Conservation (phyloP, 805 yeast species). For the Candida adriatica region DNA sequence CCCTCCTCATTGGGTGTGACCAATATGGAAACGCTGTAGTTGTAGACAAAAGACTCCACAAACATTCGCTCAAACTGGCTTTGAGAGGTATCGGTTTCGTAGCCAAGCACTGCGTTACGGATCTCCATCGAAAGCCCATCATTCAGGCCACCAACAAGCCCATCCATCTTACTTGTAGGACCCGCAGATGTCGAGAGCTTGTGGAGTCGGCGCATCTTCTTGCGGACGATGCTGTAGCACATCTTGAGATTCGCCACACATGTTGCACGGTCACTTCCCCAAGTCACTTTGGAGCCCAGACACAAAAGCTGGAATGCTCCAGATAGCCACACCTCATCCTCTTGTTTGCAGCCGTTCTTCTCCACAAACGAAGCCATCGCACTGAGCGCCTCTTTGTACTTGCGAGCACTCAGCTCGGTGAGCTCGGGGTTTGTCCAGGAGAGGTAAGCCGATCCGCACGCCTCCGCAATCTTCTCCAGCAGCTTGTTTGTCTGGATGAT, state of each 20-base stretch:
- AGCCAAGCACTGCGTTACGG: constrained; percentile 2
- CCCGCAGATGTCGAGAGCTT: background rate
- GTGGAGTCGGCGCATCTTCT: constrained; percentile 13
- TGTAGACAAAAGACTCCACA: constrained; percentile 38
- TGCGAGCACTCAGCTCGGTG: constrained; percentile 17
- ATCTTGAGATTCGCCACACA: constrained; percentile 25
- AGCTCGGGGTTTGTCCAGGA: constrained; percentile 27
- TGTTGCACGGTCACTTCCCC: constrained; percentile 11
- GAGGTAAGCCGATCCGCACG: constrained; percentile 36
- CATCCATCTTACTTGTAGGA: background rate
- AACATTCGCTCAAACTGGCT: constrained; percentile 28
- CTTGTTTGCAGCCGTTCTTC: background rate
- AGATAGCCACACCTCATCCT: constrained; percentile 31
- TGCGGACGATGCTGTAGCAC: constrained; percentile 30
- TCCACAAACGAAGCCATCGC: constrained; percentile 6
- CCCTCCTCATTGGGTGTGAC: constrained; percentile 27
- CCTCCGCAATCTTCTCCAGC: constrained; percentile 29
- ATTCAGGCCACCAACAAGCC: background rate
- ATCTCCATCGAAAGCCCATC: background rate
- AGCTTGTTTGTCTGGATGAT: constrained; percentile 25
- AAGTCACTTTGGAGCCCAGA: constrained; percentile 30
- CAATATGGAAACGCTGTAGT: constrained; percentile 33
- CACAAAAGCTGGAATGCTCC: constrained; percentile 34
- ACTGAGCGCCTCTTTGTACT: constrained; percentile 22
- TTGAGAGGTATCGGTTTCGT: constrained; percentile 8